Evolutionary conservation across 2,329 filamentous ascomycete species (phyloP), one percentile per base, ranked within the genome.

Genomic region (Cladosporium sp.): DNA sequence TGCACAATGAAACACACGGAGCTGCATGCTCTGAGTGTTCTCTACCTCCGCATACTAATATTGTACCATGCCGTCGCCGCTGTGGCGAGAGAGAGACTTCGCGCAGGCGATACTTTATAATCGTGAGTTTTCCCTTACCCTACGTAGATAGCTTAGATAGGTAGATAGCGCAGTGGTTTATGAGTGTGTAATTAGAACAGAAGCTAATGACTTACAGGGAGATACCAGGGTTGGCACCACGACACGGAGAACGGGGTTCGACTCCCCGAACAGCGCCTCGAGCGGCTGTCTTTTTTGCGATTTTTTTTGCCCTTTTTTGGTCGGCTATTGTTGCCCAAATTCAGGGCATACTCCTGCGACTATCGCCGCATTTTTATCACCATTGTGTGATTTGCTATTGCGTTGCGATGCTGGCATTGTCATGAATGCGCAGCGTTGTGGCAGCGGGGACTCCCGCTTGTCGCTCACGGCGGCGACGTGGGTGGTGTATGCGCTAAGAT

Each of bases 1-100:
- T 46, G 11, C 10, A 46, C 16, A 22, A 41, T 45, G 14, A 7
- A 46, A 51, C 3, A 49, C 49, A 52, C 49, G 46, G 54, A 56
- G 51, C 32, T 49, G 43, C 46, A 49, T 58, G 40, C n/a, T 13
- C 22, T 44, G 45, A 51, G 32, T n/a, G 11, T 18, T 19, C 33
- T 46, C 44, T 50, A 38, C 2, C 32, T 46, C 45, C 45, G 32
- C 49, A 48, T 53, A 40, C 34, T 28, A 38, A 34, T 45, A 46
- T 43, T 46, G 45, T 37, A 32, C 28, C 35, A 43, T 45, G 31
- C 42, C 22, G 52, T 46, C 40, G 52, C 22, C 44, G 43, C 43
- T 51, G 43, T 46, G 53, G 31, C 34, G 34, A 53, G 43, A 35
- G 38, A 28, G 31, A 35, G 22, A 22, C 38, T 34, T 31, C 31